Evolutionary conservation across 371 early-diverging fungal species (phyloP), one percentile per base, ranked within the genome.

Genomic region (Rhizoclosmatium hyalinum): DNA sequence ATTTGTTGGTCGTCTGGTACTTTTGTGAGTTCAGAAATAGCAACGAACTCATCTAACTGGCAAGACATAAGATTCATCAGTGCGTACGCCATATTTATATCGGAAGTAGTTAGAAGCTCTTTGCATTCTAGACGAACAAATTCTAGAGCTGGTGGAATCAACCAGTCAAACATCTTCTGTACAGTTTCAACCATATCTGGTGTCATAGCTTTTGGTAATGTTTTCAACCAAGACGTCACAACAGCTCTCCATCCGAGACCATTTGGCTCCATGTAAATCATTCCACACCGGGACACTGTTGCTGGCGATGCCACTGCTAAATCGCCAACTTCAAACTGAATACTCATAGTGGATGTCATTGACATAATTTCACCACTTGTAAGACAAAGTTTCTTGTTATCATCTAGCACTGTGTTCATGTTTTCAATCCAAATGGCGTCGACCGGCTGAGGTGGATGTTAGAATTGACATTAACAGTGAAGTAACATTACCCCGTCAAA

Each of bases 331-430:
- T 88, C 89, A 79, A 90, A 90, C 57, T 87, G 85, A 70, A 88
- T 84, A 61, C 84, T 87, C 84, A 87, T 85, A 2, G 87, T 87
- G 4, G 80, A 77, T 12, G 83, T 73, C 86, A 90, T 87, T 19
- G 82, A 82, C 81, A 90, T 88, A 69, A 86, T 88, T 77, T 90
- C 91, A 39, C 91, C 91, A 71, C 80, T 82, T 2, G 84, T 87
- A 60, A 90, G 72, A 75, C 90, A 89, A 4, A 90, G 79, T 69
- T 85, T 85, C 73, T 88, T 89, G 80, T 89, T 90, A 74, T 89
- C 89, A 75, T 90, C 91, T 0, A 90, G 77, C 10, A 90, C 88
- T 8, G 87, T 86, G 75, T 90, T 90, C 84, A 90, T 88, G 77
- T 90, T 88, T 74, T 90, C 89, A 69, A 88, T 85, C 86, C 87